phyloP scores from a whole-genome alignment of 1,139 yeast genomes.

The Yamadazyma siamensis region DNA sequence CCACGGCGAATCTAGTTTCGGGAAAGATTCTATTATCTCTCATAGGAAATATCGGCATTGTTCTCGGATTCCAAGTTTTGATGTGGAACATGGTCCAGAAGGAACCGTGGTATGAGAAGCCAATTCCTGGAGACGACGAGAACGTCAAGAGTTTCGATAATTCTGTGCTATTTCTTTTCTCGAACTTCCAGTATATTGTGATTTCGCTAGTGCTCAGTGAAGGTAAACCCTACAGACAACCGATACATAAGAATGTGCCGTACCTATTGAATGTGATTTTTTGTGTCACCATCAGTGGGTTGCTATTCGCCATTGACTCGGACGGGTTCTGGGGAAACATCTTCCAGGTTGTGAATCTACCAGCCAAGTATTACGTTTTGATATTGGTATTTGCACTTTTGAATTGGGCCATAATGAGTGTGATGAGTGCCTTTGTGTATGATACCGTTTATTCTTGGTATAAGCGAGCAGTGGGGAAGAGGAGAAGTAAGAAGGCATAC shows the following conservation, averaged over 20 bases:
- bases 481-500: conserved; percentile 35
- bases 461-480: conserved; percentile 24
- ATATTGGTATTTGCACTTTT: conserved; percentile 44
- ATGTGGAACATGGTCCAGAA: conserved; percentile 62
- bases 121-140: conserved; percentile 82
- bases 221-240: conserved; percentile 94
- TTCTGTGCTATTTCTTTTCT: conserved; percentile 72
- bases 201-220: conserved; percentile 78
- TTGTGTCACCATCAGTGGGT: conserved; percentile 47
- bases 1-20: conserved; percentile 90
- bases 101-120: conserved; percentile 74
- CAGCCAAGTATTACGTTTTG: conserved; percentile 47
- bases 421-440: conserved; percentile 36
- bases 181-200: conserved; percentile 86
- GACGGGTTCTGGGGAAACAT: conserved; percentile 56
- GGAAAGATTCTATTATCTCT: conserved; percentile 82
- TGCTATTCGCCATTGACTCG: conserved; percentile 48
- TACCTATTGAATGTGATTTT: conserved; percentile 60
- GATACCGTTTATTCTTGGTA: conserved; percentile 24
- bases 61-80: conserved; percentile 61
- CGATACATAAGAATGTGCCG: conserved; percentile 65
- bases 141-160: conserved; percentile 87
- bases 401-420: conserved; percentile 47
- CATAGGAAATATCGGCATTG: conserved; percentile 63
- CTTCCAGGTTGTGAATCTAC: conserved; percentile 71